Evolutionary conservation across 306 rosid genomes (phyloP).

Genomic region (Geum urbanum): DNA sequence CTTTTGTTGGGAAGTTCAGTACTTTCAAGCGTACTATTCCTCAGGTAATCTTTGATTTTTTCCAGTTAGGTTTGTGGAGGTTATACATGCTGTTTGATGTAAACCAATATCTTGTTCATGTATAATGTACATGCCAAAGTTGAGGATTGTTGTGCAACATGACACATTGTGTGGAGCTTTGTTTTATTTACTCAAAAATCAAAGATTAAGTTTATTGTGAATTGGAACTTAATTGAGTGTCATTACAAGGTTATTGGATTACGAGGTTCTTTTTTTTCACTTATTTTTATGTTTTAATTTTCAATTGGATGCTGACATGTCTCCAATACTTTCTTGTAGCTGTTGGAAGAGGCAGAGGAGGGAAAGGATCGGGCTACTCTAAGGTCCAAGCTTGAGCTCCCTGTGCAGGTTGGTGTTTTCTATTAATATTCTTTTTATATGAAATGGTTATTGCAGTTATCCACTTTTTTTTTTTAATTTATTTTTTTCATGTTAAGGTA

Average conservation of each 20-base stretch:
- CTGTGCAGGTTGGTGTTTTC: constrained; percentile 88
- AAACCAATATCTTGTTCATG: not conserved
- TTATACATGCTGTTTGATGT: not conserved
- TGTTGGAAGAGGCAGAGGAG: constrained; percentile 94
- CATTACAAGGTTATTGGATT: not conserved
- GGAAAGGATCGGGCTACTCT: constrained; percentile 84
- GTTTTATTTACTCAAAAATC: not conserved
- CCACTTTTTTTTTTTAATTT: not conserved
- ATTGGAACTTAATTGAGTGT: not conserved
- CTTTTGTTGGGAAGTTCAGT: constrained; percentile 96
- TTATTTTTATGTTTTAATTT: constrained; percentile 10
- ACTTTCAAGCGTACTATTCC: constrained; percentile 95
- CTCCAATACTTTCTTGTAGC: constrained; percentile 39
- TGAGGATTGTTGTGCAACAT: not conserved
- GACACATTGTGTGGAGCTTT: not conserved
- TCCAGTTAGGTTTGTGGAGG: not conserved
- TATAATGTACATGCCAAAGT: not conserved
- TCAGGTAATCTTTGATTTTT: constrained; percentile 52
- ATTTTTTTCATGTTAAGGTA: not conserved
- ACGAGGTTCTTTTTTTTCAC: not conserved
- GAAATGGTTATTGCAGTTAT: constrained; percentile 1
- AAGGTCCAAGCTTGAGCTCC: constrained; percentile 97
- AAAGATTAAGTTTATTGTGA: not conserved
- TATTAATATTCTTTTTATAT: constrained; percentile 9
- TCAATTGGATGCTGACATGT: constrained; percentile 21